Evolutionary conservation across 2,329 filamentous ascomycete genomes (phyloP).

Genomic region (Biscogniauxia marginata): DNA sequence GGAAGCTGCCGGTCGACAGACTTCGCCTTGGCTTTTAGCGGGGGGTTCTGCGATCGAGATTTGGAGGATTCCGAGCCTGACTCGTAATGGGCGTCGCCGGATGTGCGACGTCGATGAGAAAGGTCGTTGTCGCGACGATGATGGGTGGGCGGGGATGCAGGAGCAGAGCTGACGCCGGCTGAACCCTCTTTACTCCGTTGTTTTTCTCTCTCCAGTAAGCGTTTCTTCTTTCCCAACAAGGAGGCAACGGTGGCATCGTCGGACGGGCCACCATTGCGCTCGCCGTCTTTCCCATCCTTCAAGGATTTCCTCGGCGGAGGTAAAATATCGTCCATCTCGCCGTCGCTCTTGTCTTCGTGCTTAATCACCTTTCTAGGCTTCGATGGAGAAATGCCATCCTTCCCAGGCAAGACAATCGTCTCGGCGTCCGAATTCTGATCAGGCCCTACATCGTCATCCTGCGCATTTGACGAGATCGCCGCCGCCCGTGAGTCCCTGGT

Average conservation of each 20-base stretch:
- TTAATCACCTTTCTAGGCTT: constrained; percentile 63
- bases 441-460: constrained; percentile 43
- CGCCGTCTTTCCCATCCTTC: constrained; percentile 33
- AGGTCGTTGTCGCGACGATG: constrained; percentile 26
- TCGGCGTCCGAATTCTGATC: constrained; percentile 70
- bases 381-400: constrained; percentile 62
- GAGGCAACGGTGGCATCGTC: constrained; percentile 36
- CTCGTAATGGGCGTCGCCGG: constrained; percentile 42
- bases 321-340: constrained; percentile 43
- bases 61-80: constrained; percentile 57
- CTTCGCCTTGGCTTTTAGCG: constrained; percentile 48
- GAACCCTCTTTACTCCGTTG: constrained; percentile 50
- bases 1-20: constrained; percentile 46
- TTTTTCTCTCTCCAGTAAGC: constrained; percentile 43
- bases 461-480: constrained; percentile 31
- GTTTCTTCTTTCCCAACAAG: constrained; percentile 50
- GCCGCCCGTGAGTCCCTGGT: constrained; percentile 32
- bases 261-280: constrained; percentile 30
- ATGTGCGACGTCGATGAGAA: constrained; percentile 40
- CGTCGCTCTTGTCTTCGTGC: constrained; percentile 62
- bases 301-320: constrained; percentile 35
- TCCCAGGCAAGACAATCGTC: constrained; percentile 67
- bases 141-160: constrained; percentile 51
- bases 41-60: constrained; percentile 43
- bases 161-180: constrained; percentile 58